Evolutionary conservation across 805 yeast species (phyloP).

Genomic region (Wickerhamomyces subpelliculosus): DNA sequence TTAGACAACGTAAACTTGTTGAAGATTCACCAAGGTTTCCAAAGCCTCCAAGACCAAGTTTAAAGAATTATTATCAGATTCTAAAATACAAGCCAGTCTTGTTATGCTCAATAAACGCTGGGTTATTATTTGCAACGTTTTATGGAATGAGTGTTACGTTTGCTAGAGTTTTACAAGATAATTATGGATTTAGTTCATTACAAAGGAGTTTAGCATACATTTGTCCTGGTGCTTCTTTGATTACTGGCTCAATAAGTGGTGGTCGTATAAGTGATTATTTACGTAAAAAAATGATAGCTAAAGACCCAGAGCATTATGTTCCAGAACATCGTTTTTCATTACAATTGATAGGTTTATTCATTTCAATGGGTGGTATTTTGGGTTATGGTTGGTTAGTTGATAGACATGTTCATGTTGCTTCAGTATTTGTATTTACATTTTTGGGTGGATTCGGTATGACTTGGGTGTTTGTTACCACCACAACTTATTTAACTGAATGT

Average conservation of each 20-base stretch:
- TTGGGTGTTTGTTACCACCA: slow-evolving; percentile 46
- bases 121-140: slow-evolving; percentile 46
- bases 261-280: slow-evolving; percentile 41
- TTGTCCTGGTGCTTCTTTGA: slow-evolving; percentile 45
- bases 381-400: slow-evolving; percentile 50
- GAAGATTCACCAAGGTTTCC: slow-evolving; percentile 25
- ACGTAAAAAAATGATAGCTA: slow-evolving; percentile 23
- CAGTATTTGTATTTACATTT: slow-evolving; percentile 37
- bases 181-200: slow-evolving; percentile 30
- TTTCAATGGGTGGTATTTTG: slow-evolving; percentile 37
- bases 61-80: slow-evolving; percentile 29
- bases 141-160: slow-evolving; percentile 48
- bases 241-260: slow-evolving; percentile 41
- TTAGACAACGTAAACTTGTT: slow-evolving; percentile 20
- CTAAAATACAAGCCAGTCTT: slow-evolving; percentile 37
- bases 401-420: slow-evolving; percentile 28
- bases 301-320: slow-evolving; percentile 24
- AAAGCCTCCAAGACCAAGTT: slow-evolving; percentile 38
- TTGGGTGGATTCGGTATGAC: slow-evolving; percentile 47
- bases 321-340: slow-evolving; percentile 42
- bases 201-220: slow-evolving; percentile 39
- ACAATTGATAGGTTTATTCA: slow-evolving; percentile 36
- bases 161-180: slow-evolving; percentile 30
- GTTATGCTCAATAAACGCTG: slow-evolving; percentile 39
- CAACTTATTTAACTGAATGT: slow-evolving; percentile 47